Base-by-base conservation (phyloP, 2,329 filamentous ascomycete genomes). In the Ascochyta pisi region DNA sequence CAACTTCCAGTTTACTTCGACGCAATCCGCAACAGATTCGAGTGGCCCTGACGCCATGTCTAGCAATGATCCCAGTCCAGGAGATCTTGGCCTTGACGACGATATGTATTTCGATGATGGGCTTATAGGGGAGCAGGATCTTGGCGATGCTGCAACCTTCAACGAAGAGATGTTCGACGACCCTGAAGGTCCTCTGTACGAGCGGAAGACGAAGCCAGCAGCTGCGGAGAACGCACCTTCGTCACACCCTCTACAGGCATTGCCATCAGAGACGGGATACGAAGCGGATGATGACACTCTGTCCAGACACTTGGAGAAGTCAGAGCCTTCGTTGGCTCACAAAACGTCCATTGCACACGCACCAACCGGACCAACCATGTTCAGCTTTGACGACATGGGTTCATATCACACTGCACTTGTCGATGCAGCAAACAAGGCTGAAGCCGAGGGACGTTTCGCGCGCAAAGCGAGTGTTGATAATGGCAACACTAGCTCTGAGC, bases 391-490 rank as follows among this genome's bases (percentile, higher is more conserved):
- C 33, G 86, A 83, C 53, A 78, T 90, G 19, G 86, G 86, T 38
- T 89, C 86, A 1, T 94, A 97, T 67, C 92, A 96, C 70, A 89
- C 89, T 48, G 92, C 92, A 1, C 81, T 98, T 4, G 92, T 91
- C 1, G 88, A 90, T 42, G 94, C 92, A 6, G 89, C 92, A 9
- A 88, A 89, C 58, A 83, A 89, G 69, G 92, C 92, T 6, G 89
- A 87, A 22, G 86, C 86, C 1, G 88, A 88, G 34, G 91, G 91
- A 3, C 88, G 90, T 53, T 94, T 96, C 64, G 81, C 85, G 15
- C 83, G 91, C 13, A 82, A 84, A 26, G 76, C 78, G 29, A 85
- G 83, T 63, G 73, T 78, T 24, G 80, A 72, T 38, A 60, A 61
- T 2, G 65, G 62, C 3, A 63, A 64, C 6, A 35, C 57, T 64